Percentiles rank a stretch among this genome's conserved stretches.
Evolutionary conservation across 495 filamentous ascomycete species (phyloP).

Genomic region (Trichocladium uniseriatum): DNA sequence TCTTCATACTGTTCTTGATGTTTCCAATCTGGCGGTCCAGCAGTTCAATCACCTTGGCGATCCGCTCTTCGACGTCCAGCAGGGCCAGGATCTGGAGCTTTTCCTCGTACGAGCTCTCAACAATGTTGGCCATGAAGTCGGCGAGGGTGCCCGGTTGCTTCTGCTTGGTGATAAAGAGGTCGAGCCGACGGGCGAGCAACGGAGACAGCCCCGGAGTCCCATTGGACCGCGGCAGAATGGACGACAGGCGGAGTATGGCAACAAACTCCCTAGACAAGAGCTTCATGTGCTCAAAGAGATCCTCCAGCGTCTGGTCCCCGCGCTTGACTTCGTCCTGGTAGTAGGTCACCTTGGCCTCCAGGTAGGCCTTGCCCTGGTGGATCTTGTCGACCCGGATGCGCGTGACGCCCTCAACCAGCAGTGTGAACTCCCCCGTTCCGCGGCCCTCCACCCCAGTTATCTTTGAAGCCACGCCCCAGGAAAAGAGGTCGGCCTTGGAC

Average conservation of each 20-base stretch:
- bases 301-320: conserved; percentile 49
- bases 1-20: conserved; percentile 73
- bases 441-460: conserved; percentile 76
- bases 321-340: conserved; percentile 50
- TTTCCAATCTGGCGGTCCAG: conserved; percentile 67
- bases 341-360: conserved; percentile 63
- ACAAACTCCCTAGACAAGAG: conserved; percentile 75
- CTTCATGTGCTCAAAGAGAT: conserved; percentile 71
- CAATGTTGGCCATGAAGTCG: conserved; percentile 90
- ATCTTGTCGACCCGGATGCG: conserved; percentile 69
- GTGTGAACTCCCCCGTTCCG: conserved; percentile 62
- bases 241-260: conserved; percentile 65
- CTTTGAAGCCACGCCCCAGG: conserved; percentile 67
- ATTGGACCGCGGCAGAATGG: conserved; percentile 54
- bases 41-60: conserved; percentile 71
- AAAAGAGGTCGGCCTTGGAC: conserved; percentile 63
- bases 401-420: conserved; percentile 78
- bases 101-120: conserved; percentile 77
- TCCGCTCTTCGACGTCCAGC: conserved; percentile 62
- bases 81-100: conserved; percentile 75
- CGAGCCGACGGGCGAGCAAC: conserved; percentile 71
- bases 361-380: conserved; percentile 68
- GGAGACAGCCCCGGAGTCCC: conserved; percentile 60
- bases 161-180: conserved; percentile 73
- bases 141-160: conserved; percentile 83